phyloP scores from a whole-genome alignment of 2,329 filamentous ascomycete genomes.

The Arthrobotrys iridis region DNA sequence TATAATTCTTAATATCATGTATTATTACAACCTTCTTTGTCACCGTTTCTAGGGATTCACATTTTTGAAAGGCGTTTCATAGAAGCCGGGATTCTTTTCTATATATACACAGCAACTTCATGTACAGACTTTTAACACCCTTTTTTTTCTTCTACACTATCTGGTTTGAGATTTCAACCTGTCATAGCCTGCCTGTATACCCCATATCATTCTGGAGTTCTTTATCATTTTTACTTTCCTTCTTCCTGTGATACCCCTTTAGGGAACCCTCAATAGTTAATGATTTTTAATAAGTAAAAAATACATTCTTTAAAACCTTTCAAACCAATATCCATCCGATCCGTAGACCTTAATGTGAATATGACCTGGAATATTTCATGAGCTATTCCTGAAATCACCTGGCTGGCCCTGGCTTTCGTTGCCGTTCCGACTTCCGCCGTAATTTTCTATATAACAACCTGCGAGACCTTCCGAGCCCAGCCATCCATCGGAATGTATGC shows the following conservation, averaged over 20 bases:
- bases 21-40: conserved; percentile 30
- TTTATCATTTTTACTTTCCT: conserved; percentile 15
- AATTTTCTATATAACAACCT: not conserved
- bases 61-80: conserved; percentile 47
- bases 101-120: conserved; percentile 15
- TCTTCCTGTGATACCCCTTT: conserved; percentile 49
- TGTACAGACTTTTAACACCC: conserved; percentile 31
- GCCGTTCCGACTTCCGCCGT: conserved; percentile 10
- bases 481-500: conserved; percentile 32
- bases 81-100: conserved; percentile 27
- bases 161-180: conserved; percentile 22
- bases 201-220: conserved; percentile 51
- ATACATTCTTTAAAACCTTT: conserved; percentile 33
- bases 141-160: conserved; percentile 16
- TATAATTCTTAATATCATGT: conserved; percentile 47
- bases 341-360: not conserved
- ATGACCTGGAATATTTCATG: not conserved
- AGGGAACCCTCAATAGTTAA: conserved; percentile 37
- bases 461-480: conserved; percentile 23
- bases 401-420: not conserved
- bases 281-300: conserved; percentile 30
- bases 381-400: not conserved
- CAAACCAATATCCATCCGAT: not conserved
- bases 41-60: conserved; percentile 39
- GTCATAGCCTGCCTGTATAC: conserved; percentile 52